Evolutionary conservation across 2,329 filamentous ascomycete genomes (phyloP).

Genomic region (Fusarium sp.): DNA sequence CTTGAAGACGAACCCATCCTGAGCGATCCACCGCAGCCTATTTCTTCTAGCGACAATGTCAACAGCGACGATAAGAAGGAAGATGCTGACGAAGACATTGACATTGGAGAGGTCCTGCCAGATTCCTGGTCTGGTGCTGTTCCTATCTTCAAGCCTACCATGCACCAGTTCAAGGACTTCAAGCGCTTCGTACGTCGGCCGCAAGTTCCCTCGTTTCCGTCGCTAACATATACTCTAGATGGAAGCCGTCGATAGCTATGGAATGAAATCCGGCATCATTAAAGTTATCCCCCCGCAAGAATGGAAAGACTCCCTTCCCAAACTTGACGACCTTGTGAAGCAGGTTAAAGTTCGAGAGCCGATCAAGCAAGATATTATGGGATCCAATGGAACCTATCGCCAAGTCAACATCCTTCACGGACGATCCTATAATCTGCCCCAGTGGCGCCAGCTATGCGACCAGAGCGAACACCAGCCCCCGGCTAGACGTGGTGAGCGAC

Average conservation of each 20-base stretch:
- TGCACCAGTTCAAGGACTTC: slow-evolving; percentile 95
- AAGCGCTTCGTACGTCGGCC: slow-evolving; percentile 77
- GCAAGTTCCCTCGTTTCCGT: background rate
- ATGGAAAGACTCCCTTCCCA: slow-evolving; percentile 85
- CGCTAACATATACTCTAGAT: slow-evolving; percentile 60
- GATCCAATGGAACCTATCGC: slow-evolving; percentile 92
- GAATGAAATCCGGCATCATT: slow-evolving; percentile 97
- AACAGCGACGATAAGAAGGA: slow-evolving; percentile 49
- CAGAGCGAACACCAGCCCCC: slow-evolving; percentile 97
- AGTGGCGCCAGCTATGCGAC: slow-evolving; percentile 94
- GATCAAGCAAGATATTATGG: slow-evolving; percentile 98
- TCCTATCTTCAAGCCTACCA: slow-evolving; percentile 93
- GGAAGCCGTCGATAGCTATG: slow-evolving; percentile 88
- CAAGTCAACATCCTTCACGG: slow-evolving; percentile 98
- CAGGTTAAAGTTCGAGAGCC: slow-evolving; percentile 94
- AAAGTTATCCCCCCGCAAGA: slow-evolving; percentile 94
- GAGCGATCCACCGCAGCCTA: slow-evolving; percentile 45
- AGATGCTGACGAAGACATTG: slow-evolving; percentile 69
- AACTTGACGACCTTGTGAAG: slow-evolving; percentile 87
- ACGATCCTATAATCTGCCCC: slow-evolving; percentile 93
- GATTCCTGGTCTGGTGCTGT: slow-evolving; percentile 92
- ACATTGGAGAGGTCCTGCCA: slow-evolving; percentile 82
- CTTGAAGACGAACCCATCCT: slow-evolving; percentile 65
- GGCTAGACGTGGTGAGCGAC: slow-evolving; percentile 84
- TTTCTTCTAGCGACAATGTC: slow-evolving; percentile 36